phyloP scores from a whole-genome alignment of 2,329 filamentous ascomycete genomes.

The Claviceps digitariae region DNA sequence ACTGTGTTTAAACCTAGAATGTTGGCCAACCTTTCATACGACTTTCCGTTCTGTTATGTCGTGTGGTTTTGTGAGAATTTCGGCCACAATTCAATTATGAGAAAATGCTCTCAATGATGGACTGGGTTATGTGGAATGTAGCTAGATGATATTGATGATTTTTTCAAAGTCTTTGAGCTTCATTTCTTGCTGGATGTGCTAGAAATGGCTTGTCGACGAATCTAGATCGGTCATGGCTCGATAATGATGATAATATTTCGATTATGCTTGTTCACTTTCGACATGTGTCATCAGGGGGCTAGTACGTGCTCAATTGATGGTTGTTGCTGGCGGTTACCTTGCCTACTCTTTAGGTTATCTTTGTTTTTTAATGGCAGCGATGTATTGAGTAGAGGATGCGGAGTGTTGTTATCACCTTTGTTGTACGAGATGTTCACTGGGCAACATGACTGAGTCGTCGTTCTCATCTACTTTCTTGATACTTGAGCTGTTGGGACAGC shows the following conservation, averaged over 20 bases:
- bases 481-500: neutral
- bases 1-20: too few relatives aligned
- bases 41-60: conserved; percentile 1
- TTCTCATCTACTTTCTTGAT: neutral
- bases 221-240: neutral
- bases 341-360: neutral
- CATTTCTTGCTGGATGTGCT: neutral
- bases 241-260: neutral
- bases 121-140: neutral
- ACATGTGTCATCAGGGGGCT: neutral
- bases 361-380: too few relatives aligned
- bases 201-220: neutral
- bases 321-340: neutral
- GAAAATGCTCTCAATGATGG: neutral
- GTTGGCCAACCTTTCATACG: too few relatives aligned
- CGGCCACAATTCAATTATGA: neutral
- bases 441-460: too few relatives aligned
- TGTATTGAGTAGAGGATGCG: too few relatives aligned
- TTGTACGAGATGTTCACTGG: too few relatives aligned
- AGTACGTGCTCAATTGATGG: neutral
- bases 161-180: neutral
- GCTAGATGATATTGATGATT: neutral
- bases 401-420: too few relatives aligned
- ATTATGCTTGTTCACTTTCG: neutral
- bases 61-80: neutral